These are phyloP conservation scores for Auricularia auricula-judae DNA, from an alignment of 768 basidiomycete genomes.

Conservation along the genomic window DNA sequence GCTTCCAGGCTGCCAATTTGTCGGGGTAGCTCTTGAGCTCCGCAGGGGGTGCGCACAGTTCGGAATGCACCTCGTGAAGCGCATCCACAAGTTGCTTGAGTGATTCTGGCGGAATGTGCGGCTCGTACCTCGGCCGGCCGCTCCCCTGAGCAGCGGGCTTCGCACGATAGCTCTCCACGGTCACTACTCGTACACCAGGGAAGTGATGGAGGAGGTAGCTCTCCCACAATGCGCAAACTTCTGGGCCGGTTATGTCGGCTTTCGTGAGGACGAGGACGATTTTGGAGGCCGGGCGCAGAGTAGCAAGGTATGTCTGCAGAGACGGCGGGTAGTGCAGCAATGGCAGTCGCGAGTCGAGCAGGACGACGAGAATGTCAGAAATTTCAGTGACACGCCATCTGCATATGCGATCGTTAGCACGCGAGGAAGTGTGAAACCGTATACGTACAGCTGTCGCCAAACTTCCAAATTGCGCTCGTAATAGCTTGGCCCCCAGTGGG, in stretches of 20 bases:
- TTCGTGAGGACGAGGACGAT: conserved; percentile 79
- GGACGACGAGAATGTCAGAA: conserved; percentile 76
- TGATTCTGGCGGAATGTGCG: conserved; percentile 57
- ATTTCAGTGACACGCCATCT: conserved; percentile 94
- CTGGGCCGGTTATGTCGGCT: conserved; percentile 70
- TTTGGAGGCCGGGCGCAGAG: conserved; percentile 24
- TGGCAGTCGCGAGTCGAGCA: conserved; percentile 86
- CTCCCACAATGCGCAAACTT: conserved; percentile 54
- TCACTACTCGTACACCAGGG: conserved; percentile 50
- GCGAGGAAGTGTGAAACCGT: background rate
- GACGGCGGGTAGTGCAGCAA: conserved; percentile 78
- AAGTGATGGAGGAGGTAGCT: conserved; percentile 41
- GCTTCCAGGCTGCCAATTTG: conserved; percentile 50
- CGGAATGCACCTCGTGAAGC: conserved; percentile 52
- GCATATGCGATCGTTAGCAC: conserved; percentile 6
- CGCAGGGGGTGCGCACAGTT: conserved; percentile 58
- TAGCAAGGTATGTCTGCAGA: conserved; percentile 48
- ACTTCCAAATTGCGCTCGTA: conserved; percentile 90
- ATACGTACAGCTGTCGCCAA: conserved; percentile 80
- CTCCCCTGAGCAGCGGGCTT: conserved; percentile 26
- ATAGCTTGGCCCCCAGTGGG: conserved; percentile 39
- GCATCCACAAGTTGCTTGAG: conserved; percentile 53
- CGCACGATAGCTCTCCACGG: conserved; percentile 66
- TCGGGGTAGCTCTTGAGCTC: conserved; percentile 36
- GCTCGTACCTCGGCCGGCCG: conserved; percentile 44